Evolutionary conservation across 805 yeast genomes (phyloP), one percentile per base, ranked within the genome.

Genomic region (Torulaspora delbrueckii): DNA sequence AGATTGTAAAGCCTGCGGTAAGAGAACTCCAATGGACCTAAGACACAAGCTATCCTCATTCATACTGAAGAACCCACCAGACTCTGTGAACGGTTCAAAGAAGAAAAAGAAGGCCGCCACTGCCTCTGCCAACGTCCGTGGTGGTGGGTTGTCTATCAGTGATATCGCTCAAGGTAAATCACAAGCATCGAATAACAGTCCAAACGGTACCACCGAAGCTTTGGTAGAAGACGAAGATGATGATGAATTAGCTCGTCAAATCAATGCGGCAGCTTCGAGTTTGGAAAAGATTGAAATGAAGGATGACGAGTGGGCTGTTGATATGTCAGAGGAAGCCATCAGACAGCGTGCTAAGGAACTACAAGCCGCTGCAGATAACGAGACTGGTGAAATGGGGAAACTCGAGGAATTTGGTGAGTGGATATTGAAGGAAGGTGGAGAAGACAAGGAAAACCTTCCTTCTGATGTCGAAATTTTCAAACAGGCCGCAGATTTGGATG

Each of bases 1-100:
- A 70, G 97, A 93, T 69, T 93, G 99, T 76, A 93, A 93, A 68
- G 99, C 99, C 18, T 93, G 99, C 76, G 99, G 99, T 72, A 81
- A 83, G 66, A 78, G 91, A 65, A 80, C 96, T 19, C 75, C 74
- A 43, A 80, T 90, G 58, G 96, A 90, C 60, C 82, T 86, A 51
- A 78, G 93, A 66, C 93, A 85, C 67, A 90, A 86, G 72, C 75
- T 91, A 54, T 78, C 88, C n/a, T 74, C 95, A 2, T 91, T 78
- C 66, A 90, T 91, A 57, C 70, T 85, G 64, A 91, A 91, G 74
- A 89, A 91, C 69, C 96, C 96, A 34, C 89, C 89, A 47, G 78
- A 76, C 48, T 66, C 75, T 35, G 77, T 84, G 38, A 73, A 75
- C 51, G 70, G 69, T 59, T 60, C 66, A 25, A 73, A 76, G 61